Evolutionary conservation across 495 filamentous ascomycete species (phyloP).

Genomic region (Elasticomyces elasticus): DNA sequence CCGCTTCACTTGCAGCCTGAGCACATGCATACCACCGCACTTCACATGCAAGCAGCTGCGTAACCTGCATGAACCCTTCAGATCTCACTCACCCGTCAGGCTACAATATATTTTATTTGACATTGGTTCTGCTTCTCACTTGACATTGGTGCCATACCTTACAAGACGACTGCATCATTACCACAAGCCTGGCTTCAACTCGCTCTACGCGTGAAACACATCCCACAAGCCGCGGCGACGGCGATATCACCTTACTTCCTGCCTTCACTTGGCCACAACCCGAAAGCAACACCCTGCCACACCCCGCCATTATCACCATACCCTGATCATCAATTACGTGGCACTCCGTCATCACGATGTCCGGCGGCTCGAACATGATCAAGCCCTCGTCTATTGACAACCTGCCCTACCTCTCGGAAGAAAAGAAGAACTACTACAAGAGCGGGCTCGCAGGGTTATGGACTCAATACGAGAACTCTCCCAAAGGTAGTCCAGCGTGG

Average conservation of each 20-base stretch:
- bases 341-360: background rate
- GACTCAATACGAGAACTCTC: slow-evolving; percentile 15
- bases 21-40: background rate
- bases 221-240: too few relatives aligned
- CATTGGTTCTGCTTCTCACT: too few relatives aligned
- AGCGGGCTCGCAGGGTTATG: slow-evolving; percentile 22
- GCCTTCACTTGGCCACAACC: too few relatives aligned
- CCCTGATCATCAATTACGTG: background rate
- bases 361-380: slow-evolving; percentile 3
- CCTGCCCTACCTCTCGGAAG: slow-evolving; percentile 21
- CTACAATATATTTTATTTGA: too few relatives aligned
- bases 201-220: too few relatives aligned
- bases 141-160: too few relatives aligned
- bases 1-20: background rate
- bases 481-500: slow-evolving; percentile 18
- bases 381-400: slow-evolving; percentile 15
- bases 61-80: background rate
- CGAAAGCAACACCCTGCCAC: background rate
- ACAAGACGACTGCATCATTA: too few relatives aligned
- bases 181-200: too few relatives aligned
- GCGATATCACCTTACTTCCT: too few relatives aligned
- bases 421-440: slow-evolving; percentile 24
- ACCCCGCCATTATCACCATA: background rate
- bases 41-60: background rate
- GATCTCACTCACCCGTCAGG: too few relatives aligned